Conservation (phyloP, 805 yeast species). For the Candida cerambycidarum region DNA sequence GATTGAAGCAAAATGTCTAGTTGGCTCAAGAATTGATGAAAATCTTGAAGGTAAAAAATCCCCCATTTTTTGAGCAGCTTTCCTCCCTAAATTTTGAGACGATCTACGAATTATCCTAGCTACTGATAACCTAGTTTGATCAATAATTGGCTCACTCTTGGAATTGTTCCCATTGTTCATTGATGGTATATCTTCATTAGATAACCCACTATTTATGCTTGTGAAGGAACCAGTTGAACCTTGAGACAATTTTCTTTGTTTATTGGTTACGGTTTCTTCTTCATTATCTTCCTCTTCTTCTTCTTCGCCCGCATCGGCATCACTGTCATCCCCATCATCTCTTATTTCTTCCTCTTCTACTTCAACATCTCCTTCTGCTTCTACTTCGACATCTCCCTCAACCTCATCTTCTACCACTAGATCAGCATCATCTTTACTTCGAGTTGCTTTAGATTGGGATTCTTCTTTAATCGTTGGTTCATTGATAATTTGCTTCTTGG, state of each 20-base stretch:
- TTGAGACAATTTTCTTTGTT: constrained; percentile 39
- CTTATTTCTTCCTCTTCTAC: constrained; percentile 21
- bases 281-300: constrained; percentile 22
- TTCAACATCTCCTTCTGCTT: constrained; percentile 13
- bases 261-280: constrained; percentile 19
- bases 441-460: not conserved
- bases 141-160: constrained; percentile 63
- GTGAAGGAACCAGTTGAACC: constrained; percentile 36
- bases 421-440: constrained; percentile 15
- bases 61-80: constrained; percentile 86
- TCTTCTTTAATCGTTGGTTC: constrained; percentile 32
- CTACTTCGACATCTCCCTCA: constrained; percentile 11
- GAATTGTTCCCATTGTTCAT: constrained; percentile 14
- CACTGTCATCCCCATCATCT: constrained; percentile 16
- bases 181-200: constrained; percentile 23
- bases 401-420: constrained; percentile 13
- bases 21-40: constrained; percentile 82
- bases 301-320: constrained; percentile 23
- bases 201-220: constrained; percentile 30
- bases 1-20: constrained; percentile 87
- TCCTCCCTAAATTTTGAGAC: constrained; percentile 72
- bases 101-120: constrained; percentile 76
- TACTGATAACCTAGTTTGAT: constrained; percentile 66
- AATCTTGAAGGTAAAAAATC: constrained; percentile 80
- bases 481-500: constrained; percentile 11